Conservation (phyloP, 2,329 filamentous ascomycete species). For the Fonsecaea monophora region DNA sequence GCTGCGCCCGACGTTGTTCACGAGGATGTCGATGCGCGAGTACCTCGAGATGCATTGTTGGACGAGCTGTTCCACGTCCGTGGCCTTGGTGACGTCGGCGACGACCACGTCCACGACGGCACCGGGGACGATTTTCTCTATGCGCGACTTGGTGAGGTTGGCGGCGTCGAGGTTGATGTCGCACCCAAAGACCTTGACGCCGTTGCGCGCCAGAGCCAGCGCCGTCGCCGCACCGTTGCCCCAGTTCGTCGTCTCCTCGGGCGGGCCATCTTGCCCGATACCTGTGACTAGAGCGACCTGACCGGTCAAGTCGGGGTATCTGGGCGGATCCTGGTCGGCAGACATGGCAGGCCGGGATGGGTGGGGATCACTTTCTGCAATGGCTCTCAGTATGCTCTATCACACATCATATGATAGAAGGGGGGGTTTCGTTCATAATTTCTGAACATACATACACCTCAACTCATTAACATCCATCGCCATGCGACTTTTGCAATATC, state of each 20-base stretch:
- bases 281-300: constrained; percentile 34
- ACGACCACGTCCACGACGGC: constrained; percentile 28
- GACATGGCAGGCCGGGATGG: not conserved
- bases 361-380: no score
- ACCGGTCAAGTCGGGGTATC: constrained; percentile 28
- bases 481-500: not conserved
- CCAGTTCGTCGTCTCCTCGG: constrained; percentile 24
- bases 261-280: constrained; percentile 29
- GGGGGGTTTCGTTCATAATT: no score
- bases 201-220: constrained; percentile 30
- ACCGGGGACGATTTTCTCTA: constrained; percentile 19
- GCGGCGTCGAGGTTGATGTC: constrained; percentile 30
- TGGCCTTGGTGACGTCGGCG: constrained; percentile 45
- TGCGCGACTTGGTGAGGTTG: constrained; percentile 23
- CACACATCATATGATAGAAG: not conserved
- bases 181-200: constrained; percentile 33
- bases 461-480: no score
- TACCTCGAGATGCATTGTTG: constrained; percentile 60
- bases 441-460: no score
- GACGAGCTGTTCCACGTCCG: constrained; percentile 61
- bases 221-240: constrained; percentile 35
- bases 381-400: not conserved
- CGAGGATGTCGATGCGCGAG: constrained; percentile 64
- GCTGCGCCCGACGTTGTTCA: constrained; percentile 67
- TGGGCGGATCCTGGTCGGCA: constrained; percentile 15